Conservation (phyloP, 345 rosid genomes). For the Syzygium oleosum region DNA sequence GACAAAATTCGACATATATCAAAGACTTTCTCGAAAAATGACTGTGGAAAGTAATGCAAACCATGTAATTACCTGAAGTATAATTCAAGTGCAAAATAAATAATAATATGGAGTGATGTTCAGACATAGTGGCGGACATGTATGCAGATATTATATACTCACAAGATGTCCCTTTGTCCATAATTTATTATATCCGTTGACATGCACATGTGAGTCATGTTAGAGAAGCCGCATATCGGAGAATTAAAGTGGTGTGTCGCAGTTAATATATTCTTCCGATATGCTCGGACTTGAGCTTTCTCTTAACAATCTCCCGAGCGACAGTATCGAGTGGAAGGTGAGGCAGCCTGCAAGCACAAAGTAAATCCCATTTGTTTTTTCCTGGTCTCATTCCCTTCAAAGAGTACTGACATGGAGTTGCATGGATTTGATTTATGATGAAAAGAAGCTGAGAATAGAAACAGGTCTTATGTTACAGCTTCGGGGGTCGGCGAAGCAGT, state of each 20-base stretch:
- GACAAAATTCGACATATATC: background rate
- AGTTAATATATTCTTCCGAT: no score
- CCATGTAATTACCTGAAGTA: background rate
- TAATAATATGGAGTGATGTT: background rate
- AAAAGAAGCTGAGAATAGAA: background rate
- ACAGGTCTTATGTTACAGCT: slow-evolving; percentile 14
- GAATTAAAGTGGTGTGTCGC: background rate
- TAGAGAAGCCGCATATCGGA: no score
- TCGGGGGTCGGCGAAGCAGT: slow-evolving; percentile 18
- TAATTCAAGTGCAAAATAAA: background rate
- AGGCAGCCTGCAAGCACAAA: no score
- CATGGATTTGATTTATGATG: background rate
- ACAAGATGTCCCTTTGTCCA: background rate
- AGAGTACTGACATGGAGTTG: background rate
- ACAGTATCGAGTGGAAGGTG: no score
- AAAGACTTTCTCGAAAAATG: background rate
- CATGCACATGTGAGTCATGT: no score
- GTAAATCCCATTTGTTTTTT: no score
- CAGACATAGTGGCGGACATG: no score
- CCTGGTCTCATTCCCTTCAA: no score
- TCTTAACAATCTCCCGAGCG: no score
- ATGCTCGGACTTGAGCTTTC: no score
- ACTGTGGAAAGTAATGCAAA: background rate
- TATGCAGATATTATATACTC: background rate
- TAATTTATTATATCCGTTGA: no score